A percentile compares a stretch with the other conserved stretches of the same genome.
Conservation (phyloP, 306 rosid species). For the Prunus salicina region DNA sequence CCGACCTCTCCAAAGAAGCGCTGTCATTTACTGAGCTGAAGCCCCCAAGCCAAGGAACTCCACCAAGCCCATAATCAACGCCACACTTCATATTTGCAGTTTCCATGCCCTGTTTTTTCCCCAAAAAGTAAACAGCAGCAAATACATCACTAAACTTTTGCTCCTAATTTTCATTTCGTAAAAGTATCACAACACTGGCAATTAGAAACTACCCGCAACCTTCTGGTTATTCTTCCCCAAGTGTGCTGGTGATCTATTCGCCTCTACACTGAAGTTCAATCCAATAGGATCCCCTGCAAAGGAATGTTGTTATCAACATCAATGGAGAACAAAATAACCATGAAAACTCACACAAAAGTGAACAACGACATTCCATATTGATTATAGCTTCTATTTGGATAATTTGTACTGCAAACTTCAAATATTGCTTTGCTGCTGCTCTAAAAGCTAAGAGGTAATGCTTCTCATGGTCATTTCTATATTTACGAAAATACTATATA, state of each 20-base stretch:
- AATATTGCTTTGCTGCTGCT: background rate
- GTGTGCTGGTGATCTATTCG: conserved; percentile 29
- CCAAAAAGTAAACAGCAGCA: conserved; percentile 13
- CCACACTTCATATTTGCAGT: conserved; percentile 50
- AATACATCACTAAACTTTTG: conserved; percentile 23
- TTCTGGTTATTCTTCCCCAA: conserved; percentile 58
- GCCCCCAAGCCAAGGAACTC: conserved; percentile 59
- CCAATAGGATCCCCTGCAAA: conserved; percentile 47
- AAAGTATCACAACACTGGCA: conserved; percentile 29
- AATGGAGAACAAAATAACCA: conserved; percentile 1
- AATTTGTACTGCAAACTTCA: background rate
- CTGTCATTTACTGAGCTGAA: conserved; percentile 50
- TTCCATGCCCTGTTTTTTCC: conserved; percentile 37
- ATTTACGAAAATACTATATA: background rate
- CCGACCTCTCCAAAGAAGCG: conserved; percentile 30
- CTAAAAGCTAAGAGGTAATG: too few species aligned
- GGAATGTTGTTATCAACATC: background rate
- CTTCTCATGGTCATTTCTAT: background rate
- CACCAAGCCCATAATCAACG: conserved; percentile 36
- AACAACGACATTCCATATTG: background rate
- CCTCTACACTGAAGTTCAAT: conserved; percentile 30
- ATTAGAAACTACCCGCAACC: conserved; percentile 81
- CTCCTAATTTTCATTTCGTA: conserved; percentile 14
- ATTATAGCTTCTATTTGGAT: background rate
- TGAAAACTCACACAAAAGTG: background rate